Percentiles rank a stretch among this genome's conserved stretches.
Evolutionary conservation across 441 rosid species (phyloP).

Genomic region (Flueggea neowawraea): DNA sequence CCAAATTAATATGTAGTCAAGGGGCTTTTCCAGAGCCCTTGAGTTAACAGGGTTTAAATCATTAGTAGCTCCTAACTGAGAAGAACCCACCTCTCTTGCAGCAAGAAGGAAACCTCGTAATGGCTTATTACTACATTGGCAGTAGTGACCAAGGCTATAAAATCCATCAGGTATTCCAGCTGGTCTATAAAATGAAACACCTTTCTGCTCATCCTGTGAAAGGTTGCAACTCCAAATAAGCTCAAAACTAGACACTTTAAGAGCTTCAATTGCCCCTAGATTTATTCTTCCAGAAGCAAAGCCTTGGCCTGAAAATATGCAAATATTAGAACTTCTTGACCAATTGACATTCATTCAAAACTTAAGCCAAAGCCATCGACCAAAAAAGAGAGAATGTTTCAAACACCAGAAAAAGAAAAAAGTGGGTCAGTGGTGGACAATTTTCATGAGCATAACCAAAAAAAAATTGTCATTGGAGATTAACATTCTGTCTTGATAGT

Average conservation of each 20-base stretch:
- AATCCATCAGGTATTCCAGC: slow-evolving; percentile 48
- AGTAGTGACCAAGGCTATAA: slow-evolving; percentile 57
- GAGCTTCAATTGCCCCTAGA: slow-evolving; percentile 62
- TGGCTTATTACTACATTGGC: slow-evolving; percentile 54
- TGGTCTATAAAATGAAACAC: slow-evolving; percentile 63
- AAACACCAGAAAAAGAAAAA: too few relatives aligned
- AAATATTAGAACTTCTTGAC: slow-evolving; percentile 2
- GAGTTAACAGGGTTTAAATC: slow-evolving; percentile 4
- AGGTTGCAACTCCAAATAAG: slow-evolving; percentile 53
- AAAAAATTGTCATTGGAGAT: too few relatives aligned
- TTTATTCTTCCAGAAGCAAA: slow-evolving; percentile 63
- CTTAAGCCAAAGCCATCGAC: neutral
- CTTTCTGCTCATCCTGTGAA: slow-evolving; percentile 30
- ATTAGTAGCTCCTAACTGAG: slow-evolving; percentile 13
- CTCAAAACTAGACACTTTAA: slow-evolving; percentile 42
- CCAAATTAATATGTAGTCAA: slow-evolving; percentile 64
- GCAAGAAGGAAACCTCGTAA: slow-evolving; percentile 64
- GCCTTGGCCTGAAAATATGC: slow-evolving; percentile 45
- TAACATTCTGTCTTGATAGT: too few relatives aligned
- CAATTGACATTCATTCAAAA: neutral
- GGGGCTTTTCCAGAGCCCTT: slow-evolving; percentile 61
- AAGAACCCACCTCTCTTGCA: slow-evolving; percentile 40
- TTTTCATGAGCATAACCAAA: too few relatives aligned
- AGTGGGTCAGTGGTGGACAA: too few relatives aligned
- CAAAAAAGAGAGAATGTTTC: neutral